Evolutionary conservation across 306 rosid species (phyloP).

Genomic region (Sindora glabra): DNA sequence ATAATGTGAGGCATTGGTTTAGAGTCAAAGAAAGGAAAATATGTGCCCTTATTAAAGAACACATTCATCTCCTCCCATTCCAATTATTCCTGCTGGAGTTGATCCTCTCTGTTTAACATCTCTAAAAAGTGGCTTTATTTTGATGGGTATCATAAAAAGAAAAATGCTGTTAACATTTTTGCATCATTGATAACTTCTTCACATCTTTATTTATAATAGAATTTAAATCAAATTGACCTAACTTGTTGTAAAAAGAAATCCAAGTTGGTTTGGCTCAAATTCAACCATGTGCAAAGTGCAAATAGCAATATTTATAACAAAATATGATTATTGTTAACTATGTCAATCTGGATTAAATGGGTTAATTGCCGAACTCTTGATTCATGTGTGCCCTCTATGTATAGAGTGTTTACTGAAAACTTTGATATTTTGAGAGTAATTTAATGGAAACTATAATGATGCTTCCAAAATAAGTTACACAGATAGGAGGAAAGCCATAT

Average conservation of each 20-base stretch:
- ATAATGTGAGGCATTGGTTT: constrained; percentile 10
- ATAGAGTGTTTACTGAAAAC: neutral
- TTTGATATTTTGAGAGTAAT: neutral
- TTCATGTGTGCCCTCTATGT: neutral
- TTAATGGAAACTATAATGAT: neutral
- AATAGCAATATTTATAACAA: too few species aligned
- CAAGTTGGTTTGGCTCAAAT: too few species aligned
- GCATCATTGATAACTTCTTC: too few species aligned
- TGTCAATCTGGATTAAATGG: neutral
- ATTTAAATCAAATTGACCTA: too few species aligned
- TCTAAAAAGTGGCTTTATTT: neutral
- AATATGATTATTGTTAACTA: too few species aligned
- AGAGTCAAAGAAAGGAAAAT: neutral
- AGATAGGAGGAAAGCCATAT: constrained; percentile 21
- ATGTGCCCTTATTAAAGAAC: neutral
- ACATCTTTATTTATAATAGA: too few species aligned
- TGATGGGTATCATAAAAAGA: neutral
- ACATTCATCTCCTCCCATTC: constrained; percentile 1
- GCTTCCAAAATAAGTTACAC: constrained; percentile 22
- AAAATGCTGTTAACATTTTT: too few species aligned
- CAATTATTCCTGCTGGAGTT: neutral
- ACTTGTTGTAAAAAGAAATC: too few species aligned
- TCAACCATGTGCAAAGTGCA: too few species aligned
- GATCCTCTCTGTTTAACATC: neutral
- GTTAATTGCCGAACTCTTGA: neutral